Base-by-base conservation (phyloP, 768 basidiomycete species). In the Serendipita sp. region DNA sequence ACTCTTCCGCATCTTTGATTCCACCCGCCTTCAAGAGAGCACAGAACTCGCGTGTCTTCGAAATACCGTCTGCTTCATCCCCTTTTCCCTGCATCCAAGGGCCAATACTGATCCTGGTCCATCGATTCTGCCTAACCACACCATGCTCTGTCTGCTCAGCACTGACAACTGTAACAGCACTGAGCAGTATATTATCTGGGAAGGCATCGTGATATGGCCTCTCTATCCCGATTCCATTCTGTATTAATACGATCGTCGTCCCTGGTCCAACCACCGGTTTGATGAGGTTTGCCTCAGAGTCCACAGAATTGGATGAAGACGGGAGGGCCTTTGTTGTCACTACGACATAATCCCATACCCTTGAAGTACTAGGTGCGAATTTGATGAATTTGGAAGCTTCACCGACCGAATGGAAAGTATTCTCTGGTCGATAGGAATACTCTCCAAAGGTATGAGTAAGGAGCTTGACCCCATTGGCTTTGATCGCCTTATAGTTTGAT, bases 151-250 rank as follows among this genome's bases (percentile, higher is more conserved):
- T 67, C 66, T 73, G 72, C 64, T 71, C 71, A 1, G 72, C 72
- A 48, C 66, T 68, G 16, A 70, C 70, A 38, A 73, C 70, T 5
- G 72, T 73, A 3, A 73, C 72, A 15, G 70, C 72, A 45, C 67
- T 69, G 24, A 73, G 63, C 47, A 73, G 69, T 16, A 67, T 48
- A 32, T 67, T 69, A 3, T 64, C 41, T 13, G 69, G 68, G 64
- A 71, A 73, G 18, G 71, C 67, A 32, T 58, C 62, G 11, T 66
- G 38, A 63, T 73, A 71, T 62, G 71, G 71, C 47, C 69, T 66
- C 65, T 73, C 72, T 11, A 73, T 69, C 15, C 72, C 72, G 7
- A 73, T 68, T 18, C 72, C 72, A 63, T 73, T 73, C 67, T 73
- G 72, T 47, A 73, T 72, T 32, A 73, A 66, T 10, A 73, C 71